Conservation (phyloP, 345 rosid genomes). For the Brassica incana region DNA sequence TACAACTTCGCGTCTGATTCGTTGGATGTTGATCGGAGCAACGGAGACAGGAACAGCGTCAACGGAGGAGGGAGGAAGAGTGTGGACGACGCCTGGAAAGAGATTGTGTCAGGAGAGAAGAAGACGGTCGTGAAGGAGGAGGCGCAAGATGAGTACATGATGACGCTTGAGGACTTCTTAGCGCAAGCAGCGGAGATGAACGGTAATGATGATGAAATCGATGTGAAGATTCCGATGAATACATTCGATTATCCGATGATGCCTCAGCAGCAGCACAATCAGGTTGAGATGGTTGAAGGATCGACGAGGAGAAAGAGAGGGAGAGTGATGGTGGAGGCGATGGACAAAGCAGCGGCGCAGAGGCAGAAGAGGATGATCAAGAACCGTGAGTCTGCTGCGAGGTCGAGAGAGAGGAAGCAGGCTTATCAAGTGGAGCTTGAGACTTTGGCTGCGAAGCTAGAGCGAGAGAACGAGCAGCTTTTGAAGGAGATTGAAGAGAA, state of each 20-base stretch:
- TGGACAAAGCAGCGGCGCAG: conserved; percentile 88
- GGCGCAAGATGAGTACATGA: conserved; percentile 49
- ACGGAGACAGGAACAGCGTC: conserved; percentile 24
- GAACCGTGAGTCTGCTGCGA: conserved; percentile 95
- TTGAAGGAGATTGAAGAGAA: conserved; percentile 76
- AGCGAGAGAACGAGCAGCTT: conserved; percentile 75
- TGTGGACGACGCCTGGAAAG: conserved; percentile 86
- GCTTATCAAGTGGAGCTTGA: conserved; percentile 93
- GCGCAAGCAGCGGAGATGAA: conserved; percentile 65
- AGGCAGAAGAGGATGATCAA: conserved; percentile 97
- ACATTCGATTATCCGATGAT: conserved; percentile 44
- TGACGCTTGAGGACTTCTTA: conserved; percentile 89
- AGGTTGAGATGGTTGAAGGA: not conserved
- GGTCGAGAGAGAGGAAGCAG: conserved; percentile 94
- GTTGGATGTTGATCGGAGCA: conserved; percentile 29
- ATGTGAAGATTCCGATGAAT: conserved; percentile 44
- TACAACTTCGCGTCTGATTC: conserved; percentile 14
- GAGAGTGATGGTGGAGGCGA: conserved; percentile 65
- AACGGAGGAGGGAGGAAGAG: conserved; percentile 38
- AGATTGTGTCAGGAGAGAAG: conserved; percentile 67
- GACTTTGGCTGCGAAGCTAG: conserved; percentile 65
- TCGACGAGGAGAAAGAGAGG: conserved; percentile 57
- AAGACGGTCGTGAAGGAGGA: conserved; percentile 69
- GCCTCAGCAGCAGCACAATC: conserved; percentile 11
- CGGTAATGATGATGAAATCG: conserved; percentile 34